Base-by-base conservation (phyloP, 495 filamentous ascomycete species). In the Aspergillus nanangensis region DNA sequence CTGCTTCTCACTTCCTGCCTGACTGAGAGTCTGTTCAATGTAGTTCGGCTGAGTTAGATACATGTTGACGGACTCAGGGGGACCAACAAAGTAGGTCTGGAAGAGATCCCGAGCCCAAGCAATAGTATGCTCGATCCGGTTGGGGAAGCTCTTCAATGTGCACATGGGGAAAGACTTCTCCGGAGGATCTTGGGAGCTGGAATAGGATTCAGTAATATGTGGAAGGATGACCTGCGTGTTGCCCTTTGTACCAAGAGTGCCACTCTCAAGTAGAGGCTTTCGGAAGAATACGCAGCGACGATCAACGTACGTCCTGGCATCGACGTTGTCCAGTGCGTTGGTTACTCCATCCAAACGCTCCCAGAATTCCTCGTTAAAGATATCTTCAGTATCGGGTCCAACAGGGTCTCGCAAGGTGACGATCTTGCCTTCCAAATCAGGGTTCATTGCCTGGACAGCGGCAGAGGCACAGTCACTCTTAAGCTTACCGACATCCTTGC, bases 161-260 rank as follows among this genome's bases (percentile, higher is more conserved):
- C 94, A 99, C 88, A 96, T 95, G 2, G 94, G 94, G 81, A 97
- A 96, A 1, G 90, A 95, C 67, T 95, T 88, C 76, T 99, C 94
- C 1, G 94, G 94, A 2, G 94, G 94, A 70, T 99, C 94, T 58
- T 96, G 94, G 5, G 93, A 97, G 52, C 90, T 96, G 3, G 94
- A 96, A 69, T 99, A 99, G 0, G 93, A 96, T 70, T 99, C 94
- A 5, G 94, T 97, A 49, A 96, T 68, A 48, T 75, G 74, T 8
- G 94, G 93, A 40, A 99, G 79, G 45, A 99, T 79, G 44, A 97
- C 93, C 61, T 99, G 94, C 9, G 86, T 92, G 69, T 99, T 99
- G 57, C 94, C 94, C 75, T 99, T 99, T 27, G 94, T 97, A 15
- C 94, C 93, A 10, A 99, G 78, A 25, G 94, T 99, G 47, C 94